These are phyloP conservation scores for Cladobotryum protrusum DNA, from an alignment of 2,329 filamentous ascomycete genomes.

Conservation along the genomic window DNA sequence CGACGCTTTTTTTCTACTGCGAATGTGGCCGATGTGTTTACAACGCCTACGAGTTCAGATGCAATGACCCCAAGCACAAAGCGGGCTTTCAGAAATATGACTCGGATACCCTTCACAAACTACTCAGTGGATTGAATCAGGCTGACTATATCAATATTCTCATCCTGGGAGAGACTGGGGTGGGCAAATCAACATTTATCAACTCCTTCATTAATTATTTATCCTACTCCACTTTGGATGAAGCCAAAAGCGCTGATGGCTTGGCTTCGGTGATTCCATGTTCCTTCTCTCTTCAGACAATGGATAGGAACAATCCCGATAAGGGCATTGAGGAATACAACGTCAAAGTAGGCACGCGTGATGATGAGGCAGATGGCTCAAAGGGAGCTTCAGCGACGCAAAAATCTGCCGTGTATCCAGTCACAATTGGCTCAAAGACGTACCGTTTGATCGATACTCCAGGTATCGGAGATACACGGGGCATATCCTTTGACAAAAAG, in stretches of 20 bases:
- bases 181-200: slow-evolving; percentile 44
- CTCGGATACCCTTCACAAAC: background rate
- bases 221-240: slow-evolving; percentile 29
- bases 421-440: slow-evolving; percentile 4
- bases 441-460: slow-evolving; percentile 10
- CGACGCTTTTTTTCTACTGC: slow-evolving; percentile 28
- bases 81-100: slow-evolving; percentile 12
- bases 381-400: slow-evolving; percentile 7
- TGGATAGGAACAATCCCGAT: background rate
- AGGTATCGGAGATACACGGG: slow-evolving; percentile 8
- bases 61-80: slow-evolving; percentile 21
- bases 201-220: slow-evolving; percentile 44
- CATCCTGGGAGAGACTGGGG: slow-evolving; percentile 41
- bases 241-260: slow-evolving; percentile 20
- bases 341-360: slow-evolving; percentile 10
- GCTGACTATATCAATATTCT: slow-evolving; percentile 34
- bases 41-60: slow-evolving; percentile 26
- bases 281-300: slow-evolving; percentile 10
- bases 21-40: slow-evolving; percentile 28
- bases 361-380: slow-evolving; percentile 13
- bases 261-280: slow-evolving; percentile 15
- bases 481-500: slow-evolving; percentile 3
- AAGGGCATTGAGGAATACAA: slow-evolving; percentile 2
- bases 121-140: background rate
- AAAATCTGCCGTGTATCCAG: slow-evolving; percentile 1